A percentile compares a stretch with the other conserved stretches of the same genome.
phyloP scores from a whole-genome alignment of 768 basidiomycete species.

The Boletus pseudopeckii region DNA sequence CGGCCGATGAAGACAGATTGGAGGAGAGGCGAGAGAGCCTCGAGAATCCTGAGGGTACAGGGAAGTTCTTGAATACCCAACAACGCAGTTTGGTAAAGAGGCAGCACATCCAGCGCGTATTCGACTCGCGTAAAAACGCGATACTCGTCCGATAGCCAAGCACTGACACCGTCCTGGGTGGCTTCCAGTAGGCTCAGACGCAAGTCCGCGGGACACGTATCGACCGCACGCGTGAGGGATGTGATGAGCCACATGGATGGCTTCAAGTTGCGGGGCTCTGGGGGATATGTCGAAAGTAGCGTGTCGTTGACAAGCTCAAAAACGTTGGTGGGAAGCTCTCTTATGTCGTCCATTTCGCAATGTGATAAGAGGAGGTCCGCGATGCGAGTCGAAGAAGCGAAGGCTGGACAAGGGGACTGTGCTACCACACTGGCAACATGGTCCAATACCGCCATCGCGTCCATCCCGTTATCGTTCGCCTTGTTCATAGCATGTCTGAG shows the following conservation, averaged over 20 bases:
- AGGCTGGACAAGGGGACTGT: constrained; percentile 37
- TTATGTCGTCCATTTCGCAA: constrained; percentile 47
- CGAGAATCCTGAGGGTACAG: constrained; percentile 37
- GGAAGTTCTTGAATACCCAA: constrained; percentile 50
- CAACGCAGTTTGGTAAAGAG: constrained; percentile 60
- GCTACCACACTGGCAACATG: constrained; percentile 49
- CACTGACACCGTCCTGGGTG: constrained; percentile 50
- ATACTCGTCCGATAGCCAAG: constrained; percentile 65
- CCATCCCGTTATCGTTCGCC: constrained; percentile 59
- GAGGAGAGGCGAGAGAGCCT: constrained; percentile 47
- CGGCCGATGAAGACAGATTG: constrained; percentile 57
- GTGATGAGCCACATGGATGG: constrained; percentile 61
- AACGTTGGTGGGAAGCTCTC: constrained; percentile 50
- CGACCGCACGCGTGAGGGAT: constrained; percentile 51
- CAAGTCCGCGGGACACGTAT: constrained; percentile 51
- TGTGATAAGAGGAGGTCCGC: constrained; percentile 60
- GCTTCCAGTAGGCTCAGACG: constrained; percentile 43
- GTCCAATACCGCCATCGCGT: constrained; percentile 52
- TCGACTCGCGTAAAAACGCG: constrained; percentile 49
- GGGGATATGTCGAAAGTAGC: constrained; percentile 63
- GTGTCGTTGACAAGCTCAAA: constrained; percentile 61
- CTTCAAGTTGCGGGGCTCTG: constrained; percentile 50
- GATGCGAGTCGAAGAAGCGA: constrained; percentile 47
- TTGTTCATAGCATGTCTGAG: constrained; percentile 49
- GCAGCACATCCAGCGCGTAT: constrained; percentile 56